Evolutionary conservation across 331 rosid species (phyloP).

Genomic region (Quercus lobata): DNA sequence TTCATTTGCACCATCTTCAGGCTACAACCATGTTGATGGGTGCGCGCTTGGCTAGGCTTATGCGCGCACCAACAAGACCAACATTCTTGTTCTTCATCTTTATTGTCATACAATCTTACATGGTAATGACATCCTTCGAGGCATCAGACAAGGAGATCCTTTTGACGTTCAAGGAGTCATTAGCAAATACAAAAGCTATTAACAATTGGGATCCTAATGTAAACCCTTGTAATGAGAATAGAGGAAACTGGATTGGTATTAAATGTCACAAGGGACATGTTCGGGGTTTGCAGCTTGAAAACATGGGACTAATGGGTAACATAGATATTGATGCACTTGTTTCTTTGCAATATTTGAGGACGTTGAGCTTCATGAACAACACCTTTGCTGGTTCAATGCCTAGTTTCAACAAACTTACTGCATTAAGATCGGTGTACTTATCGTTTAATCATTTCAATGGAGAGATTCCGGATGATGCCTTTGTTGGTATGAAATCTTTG

Average conservation of each 20-base stretch:
- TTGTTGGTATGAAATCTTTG: constrained; percentile 42
- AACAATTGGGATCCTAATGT: constrained; percentile 49
- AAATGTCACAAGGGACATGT: constrained; percentile 45
- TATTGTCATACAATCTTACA: constrained; percentile 17
- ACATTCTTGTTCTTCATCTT: background rate
- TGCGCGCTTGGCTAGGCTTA: constrained; percentile 65
- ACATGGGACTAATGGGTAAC: constrained; percentile 54
- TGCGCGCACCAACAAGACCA: constrained; percentile 71
- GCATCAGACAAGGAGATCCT: constrained; percentile 49
- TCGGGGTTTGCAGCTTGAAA: constrained; percentile 69
- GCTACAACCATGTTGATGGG: constrained; percentile 42
- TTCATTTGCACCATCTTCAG: background rate
- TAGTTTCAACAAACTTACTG: constrained; percentile 27
- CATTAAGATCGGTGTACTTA: constrained; percentile 48
- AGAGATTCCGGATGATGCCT: constrained; percentile 54
- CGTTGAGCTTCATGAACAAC: constrained; percentile 75
- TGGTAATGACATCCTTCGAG: background rate
- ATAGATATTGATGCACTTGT: constrained; percentile 38
- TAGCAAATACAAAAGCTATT: constrained; percentile 28
- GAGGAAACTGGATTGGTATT: constrained; percentile 59
- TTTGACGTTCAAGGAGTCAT: constrained; percentile 45
- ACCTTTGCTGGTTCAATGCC: constrained; percentile 71
- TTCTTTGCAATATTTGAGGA: constrained; percentile 33
- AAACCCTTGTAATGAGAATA: constrained; percentile 45
- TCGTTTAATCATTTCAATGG: constrained; percentile 74